Evolutionary conservation across 192 early-diverging fungal genomes (phyloP), one percentile per base, ranked within the genome.

Genomic region (Coemansia sp.): DNA sequence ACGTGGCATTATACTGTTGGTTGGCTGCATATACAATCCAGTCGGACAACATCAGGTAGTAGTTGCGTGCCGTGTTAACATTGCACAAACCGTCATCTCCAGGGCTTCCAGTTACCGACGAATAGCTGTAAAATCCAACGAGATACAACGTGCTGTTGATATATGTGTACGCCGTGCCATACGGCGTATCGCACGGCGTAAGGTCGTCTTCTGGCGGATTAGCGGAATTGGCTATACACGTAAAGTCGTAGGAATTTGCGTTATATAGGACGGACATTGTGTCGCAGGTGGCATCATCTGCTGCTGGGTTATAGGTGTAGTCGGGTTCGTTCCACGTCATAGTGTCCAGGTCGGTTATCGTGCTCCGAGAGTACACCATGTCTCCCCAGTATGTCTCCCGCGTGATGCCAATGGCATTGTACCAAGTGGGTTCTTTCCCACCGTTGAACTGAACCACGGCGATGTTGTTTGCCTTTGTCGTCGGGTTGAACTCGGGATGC

Each of bases 381-480:
- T 34, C 49, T 0, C 20, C 25, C 74, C 69, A 76, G 1, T 49
- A 35, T 9, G 49, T 52, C 13, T 34, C n/a, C 2, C 61, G 56
- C 0, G 15, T 23, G 1, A 59, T 23, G 3, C 66, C 66, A 33
- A 59, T 70, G 48, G 65, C 56, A 25, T 70, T 69, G 32, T 35
- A 52, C 73, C 67, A 75, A n/a, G 54, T 17, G 1, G 52, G 23
- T 2, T 49, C 33, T 41, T 20, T 46, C 0, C 52, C 59, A 0
- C 29, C 49, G 61, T 70, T 66, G 36, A 58, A 76, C 42, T 67
- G 54, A 7, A 76, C 17, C 15, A 70, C 4, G 0, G 74, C 74
- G 19, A 76, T 55, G 35, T 76, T 76, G 50, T 76, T 76, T 35
- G 74, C 69, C 56, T 67, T 66, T 20, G 65, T 66, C 6, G 15